Conservation (phyloP, 805 yeast species). For the Teunomyces panamensis region DNA sequence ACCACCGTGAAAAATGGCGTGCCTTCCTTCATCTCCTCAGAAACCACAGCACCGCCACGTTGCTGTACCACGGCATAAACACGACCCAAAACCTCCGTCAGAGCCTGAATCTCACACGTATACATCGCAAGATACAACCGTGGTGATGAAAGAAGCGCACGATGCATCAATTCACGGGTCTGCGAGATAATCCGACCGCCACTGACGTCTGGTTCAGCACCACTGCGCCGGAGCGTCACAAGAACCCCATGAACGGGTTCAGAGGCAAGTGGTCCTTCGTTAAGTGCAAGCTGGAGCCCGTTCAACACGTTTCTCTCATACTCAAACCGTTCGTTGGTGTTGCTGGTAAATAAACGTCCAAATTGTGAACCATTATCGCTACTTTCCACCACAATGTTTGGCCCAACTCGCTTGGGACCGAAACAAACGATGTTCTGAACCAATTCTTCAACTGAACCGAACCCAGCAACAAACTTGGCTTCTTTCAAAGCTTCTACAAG, state of each 20-base stretch:
- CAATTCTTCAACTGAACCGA: conserved; percentile 18
- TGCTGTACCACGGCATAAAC: conserved; percentile 92
- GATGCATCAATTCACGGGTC: conserved; percentile 70
- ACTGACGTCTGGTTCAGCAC: conserved; percentile 23
- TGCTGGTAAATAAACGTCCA: conserved; percentile 25
- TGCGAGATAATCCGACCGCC: conserved; percentile 73
- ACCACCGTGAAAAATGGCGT: conserved; percentile 90
- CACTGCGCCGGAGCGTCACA: conserved; percentile 35
- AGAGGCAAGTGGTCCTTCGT: conserved; percentile 83
- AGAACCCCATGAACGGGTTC: conserved; percentile 87
- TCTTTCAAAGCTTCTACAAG: too few relatives aligned
- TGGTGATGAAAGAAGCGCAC: conserved; percentile 79
- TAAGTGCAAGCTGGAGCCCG: conserved; percentile 81
- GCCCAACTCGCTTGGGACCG: conserved; percentile 76
- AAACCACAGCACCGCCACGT: conserved; percentile 77
- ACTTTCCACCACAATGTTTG: conserved; percentile 68
- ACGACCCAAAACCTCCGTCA: conserved; percentile 91
- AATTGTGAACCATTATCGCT: conserved; percentile 25
- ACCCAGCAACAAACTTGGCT: conserved; percentile 9
- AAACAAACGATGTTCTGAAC: conserved; percentile 51
- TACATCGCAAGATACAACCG: conserved; percentile 90
- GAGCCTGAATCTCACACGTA: conserved; percentile 90
- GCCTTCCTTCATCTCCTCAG: conserved; percentile 97
- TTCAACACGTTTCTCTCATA: conserved; percentile 64
- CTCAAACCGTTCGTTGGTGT: conserved; percentile 22